Conservation (phyloP, 1,284 basidiomycete species). For the Nidula niveotomentosa region DNA sequence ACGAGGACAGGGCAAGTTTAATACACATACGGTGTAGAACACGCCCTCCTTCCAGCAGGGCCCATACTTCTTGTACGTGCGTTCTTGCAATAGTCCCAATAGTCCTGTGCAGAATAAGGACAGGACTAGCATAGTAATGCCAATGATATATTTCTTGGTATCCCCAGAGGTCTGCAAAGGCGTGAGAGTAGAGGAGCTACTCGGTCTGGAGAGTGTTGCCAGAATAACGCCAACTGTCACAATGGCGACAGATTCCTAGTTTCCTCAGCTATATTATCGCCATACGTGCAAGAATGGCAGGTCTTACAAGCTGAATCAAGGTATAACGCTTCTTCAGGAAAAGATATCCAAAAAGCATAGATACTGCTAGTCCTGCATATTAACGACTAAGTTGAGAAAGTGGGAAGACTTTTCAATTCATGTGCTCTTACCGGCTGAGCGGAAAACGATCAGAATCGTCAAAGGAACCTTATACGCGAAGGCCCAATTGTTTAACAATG, state of each 20-base stretch:
- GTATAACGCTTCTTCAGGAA: constrained; percentile 63
- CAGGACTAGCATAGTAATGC: constrained; percentile 69
- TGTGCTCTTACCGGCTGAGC: constrained; percentile 72
- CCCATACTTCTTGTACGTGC: constrained; percentile 71
- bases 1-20: background rate
- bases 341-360: constrained; percentile 65
- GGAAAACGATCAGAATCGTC: constrained; percentile 85
- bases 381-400: background rate
- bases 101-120: constrained; percentile 76
- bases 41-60: constrained; percentile 86
- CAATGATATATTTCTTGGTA: constrained; percentile 55
- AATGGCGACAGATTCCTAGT: constrained; percentile 63
- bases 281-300: background rate
- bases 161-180: constrained; percentile 27
- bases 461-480: constrained; percentile 82
- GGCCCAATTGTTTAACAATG: constrained; percentile 83
- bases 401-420: background rate
- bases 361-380: constrained; percentile 57
- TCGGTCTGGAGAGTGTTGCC: constrained; percentile 68
- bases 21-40: constrained; percentile 70
- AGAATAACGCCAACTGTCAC: constrained; percentile 78
- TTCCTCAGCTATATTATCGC: background rate
- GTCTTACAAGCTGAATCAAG: constrained; percentile 58
- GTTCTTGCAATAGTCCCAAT: constrained; percentile 82
- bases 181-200: constrained; percentile 16